A percentile compares a stretch with the other conserved stretches of the same genome.
Evolutionary conservation across 1,139 yeast species (phyloP).

Genomic region (Candida frijolesensis): DNA sequence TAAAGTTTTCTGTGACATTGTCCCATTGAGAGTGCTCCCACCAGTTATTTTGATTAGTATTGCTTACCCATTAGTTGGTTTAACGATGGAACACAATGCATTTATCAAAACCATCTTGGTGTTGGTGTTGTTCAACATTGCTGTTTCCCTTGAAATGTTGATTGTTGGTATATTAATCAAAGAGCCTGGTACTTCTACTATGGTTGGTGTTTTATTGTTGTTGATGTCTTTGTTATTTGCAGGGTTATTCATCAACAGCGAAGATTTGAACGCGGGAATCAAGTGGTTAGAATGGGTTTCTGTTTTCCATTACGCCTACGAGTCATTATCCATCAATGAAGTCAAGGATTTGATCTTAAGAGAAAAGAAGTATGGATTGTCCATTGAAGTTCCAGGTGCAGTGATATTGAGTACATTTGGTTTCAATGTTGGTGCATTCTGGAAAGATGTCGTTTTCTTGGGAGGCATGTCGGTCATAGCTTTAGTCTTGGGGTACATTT

Average conservation of each 20-base stretch:
- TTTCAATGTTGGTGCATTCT: conserved; percentile 76
- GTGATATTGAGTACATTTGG: conserved; percentile 95
- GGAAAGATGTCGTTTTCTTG: conserved; percentile 62
- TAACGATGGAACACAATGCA: conserved; percentile 77
- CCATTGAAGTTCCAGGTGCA: conserved; percentile 98
- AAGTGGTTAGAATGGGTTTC: conserved; percentile 84
- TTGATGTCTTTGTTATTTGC: conserved; percentile 88
- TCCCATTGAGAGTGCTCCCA: conserved; percentile 88
- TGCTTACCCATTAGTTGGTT: conserved; percentile 89
- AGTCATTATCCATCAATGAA: conserved; percentile 87
- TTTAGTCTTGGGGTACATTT: conserved; percentile 68
- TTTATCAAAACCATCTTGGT: conserved; percentile 71
- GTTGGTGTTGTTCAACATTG: conserved; percentile 79
- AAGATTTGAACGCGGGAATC: conserved; percentile 69
- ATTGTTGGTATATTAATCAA: conserved; percentile 83
- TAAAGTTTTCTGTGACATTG: conserved; percentile 83
- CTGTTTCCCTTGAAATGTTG: conserved; percentile 82
- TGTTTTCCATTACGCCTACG: conserved; percentile 94
- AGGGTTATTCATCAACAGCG: conserved; percentile 86
- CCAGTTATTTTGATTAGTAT: conserved; percentile 82
- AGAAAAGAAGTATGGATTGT: conserved; percentile 88
- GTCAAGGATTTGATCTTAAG: conserved; percentile 83
- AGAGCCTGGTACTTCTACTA: conserved; percentile 92
- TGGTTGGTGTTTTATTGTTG: conserved; percentile 81
- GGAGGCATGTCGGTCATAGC: conserved; percentile 53